A percentile compares a stretch with the other conserved stretches of the same genome.
phyloP scores from a whole-genome alignment of 768 basidiomycete genomes.

The Erythrobasidium yunnanense region DNA sequence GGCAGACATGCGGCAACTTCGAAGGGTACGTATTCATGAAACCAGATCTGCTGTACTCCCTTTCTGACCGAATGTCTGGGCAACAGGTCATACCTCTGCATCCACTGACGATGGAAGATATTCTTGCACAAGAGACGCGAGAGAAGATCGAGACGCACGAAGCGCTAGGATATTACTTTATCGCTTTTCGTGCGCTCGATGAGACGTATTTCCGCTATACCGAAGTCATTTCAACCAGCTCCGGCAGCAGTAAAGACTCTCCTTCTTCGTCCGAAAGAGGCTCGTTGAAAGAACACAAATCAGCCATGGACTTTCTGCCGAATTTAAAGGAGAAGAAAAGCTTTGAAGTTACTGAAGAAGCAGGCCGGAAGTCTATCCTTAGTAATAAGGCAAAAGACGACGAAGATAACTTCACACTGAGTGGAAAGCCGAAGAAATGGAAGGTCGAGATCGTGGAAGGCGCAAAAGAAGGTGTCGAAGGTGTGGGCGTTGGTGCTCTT shows the following conservation, averaged over 20 bases:
- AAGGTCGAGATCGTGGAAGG: slow-evolving; percentile 46
- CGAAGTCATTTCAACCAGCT: slow-evolving; percentile 29
- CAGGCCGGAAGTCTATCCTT: not conserved
- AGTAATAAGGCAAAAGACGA: not conserved
- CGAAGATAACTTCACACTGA: slow-evolving; percentile 31
- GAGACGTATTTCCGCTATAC: slow-evolving; percentile 46
- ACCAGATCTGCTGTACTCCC: too few species aligned
- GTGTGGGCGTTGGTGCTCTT: slow-evolving; percentile 55
- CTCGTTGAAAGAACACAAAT: not conserved
- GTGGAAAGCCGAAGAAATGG: slow-evolving; percentile 39
- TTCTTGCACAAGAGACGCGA: slow-evolving; percentile 76
- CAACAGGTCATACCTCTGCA: slow-evolving; percentile 79
- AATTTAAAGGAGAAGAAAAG: not conserved
- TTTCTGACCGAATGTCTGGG: too few species aligned
- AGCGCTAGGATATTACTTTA: slow-evolving; percentile 74
- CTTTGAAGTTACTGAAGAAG: not conserved
- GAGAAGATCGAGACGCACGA: slow-evolving; percentile 85
- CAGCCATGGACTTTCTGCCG: not conserved
- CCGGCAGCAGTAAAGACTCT: not conserved
- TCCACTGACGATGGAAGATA: slow-evolving; percentile 85
- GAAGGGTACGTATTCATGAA: slow-evolving; percentile 56
- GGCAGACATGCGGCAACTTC: slow-evolving; percentile 74
- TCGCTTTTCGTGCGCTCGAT: slow-evolving; percentile 74
- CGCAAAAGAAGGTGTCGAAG: slow-evolving; percentile 46
- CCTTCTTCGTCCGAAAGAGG: not conserved